Evolutionary conservation across 306 rosid species (phyloP).

Genomic region (Lupinus albus): DNA sequence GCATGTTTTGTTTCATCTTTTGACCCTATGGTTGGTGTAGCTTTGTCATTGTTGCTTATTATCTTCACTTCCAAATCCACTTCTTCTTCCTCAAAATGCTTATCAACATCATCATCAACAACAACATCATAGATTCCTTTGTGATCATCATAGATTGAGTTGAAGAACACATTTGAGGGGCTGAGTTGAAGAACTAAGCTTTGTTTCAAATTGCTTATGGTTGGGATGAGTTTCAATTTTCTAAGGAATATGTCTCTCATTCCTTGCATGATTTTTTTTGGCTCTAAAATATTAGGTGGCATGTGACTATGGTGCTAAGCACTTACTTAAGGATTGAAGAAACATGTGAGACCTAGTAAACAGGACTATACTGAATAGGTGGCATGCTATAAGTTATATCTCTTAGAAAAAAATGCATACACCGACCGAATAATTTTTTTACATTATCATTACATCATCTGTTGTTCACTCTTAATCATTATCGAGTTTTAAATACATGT

Average conservation of each 20-base stretch:
- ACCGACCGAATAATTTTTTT: too few species aligned
- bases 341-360: constrained; percentile 49
- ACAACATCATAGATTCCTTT: too few species aligned
- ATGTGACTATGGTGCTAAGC: constrained; percentile 36
- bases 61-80: constrained; percentile 38
- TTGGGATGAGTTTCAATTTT: constrained; percentile 64
- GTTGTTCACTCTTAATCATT: too few species aligned
- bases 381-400: constrained; percentile 37
- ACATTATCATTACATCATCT: too few species aligned
- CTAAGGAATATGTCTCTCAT: constrained; percentile 62
- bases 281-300: constrained; percentile 41
- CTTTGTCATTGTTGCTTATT: constrained; percentile 31
- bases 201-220: constrained; percentile 60
- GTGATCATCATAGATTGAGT: constrained; percentile 45
- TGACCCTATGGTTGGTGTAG: constrained; percentile 38
- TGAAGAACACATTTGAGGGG: constrained; percentile 49
- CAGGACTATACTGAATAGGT: constrained; percentile 28
- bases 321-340: constrained; percentile 41
- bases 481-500: too few species aligned
- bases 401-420: too few species aligned
- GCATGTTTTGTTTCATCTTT: constrained; percentile 21
- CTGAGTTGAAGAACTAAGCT: constrained; percentile 55
- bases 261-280: constrained; percentile 52
- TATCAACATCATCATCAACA: constrained; percentile 40
- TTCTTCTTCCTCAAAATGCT: constrained; percentile 53